Evolutionary conservation across 768 basidiomycete genomes (phyloP).

Genomic region (Pleurotus tuoliensis): DNA sequence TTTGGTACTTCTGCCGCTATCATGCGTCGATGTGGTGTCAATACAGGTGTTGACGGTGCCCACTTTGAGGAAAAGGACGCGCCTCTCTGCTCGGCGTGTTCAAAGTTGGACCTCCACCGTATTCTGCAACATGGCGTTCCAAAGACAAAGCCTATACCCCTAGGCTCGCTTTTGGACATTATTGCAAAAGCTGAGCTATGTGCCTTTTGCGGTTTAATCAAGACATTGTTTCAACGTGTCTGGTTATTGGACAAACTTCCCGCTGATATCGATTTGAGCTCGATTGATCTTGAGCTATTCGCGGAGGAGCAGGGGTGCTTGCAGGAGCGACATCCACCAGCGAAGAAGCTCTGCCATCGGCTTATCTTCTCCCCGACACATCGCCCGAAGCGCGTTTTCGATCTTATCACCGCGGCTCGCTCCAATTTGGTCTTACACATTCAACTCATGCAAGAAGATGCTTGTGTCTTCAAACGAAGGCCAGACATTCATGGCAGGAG

Average conservation of each 20-base stretch:
- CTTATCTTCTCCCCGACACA: neutral
- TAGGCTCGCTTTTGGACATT: neutral
- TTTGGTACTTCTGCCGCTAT: too few species aligned
- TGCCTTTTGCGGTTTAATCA: neutral
- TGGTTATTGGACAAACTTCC: neutral
- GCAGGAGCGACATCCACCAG: neutral
- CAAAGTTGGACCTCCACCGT: neutral
- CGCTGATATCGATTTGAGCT: neutral
- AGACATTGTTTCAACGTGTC: neutral
- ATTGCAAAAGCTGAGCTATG: neutral
- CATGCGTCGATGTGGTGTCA: too few species aligned
- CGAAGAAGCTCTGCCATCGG: neutral
- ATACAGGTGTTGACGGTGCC: too few species aligned
- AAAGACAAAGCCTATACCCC: neutral
- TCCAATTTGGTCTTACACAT: neutral
- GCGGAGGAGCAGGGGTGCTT: neutral
- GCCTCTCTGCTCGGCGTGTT: neutral
- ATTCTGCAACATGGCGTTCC: neutral
- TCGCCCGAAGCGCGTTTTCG: neutral
- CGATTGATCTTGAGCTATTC: neutral
- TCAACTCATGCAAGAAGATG: neutral
- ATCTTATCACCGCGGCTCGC: neutral
- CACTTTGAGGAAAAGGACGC: too few species aligned
- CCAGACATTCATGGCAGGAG: conserved; percentile 1
- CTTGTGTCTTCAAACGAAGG: neutral